Base-by-base conservation (phyloP, 345 rosid genomes). In the Gossypium sturtianum region DNA sequence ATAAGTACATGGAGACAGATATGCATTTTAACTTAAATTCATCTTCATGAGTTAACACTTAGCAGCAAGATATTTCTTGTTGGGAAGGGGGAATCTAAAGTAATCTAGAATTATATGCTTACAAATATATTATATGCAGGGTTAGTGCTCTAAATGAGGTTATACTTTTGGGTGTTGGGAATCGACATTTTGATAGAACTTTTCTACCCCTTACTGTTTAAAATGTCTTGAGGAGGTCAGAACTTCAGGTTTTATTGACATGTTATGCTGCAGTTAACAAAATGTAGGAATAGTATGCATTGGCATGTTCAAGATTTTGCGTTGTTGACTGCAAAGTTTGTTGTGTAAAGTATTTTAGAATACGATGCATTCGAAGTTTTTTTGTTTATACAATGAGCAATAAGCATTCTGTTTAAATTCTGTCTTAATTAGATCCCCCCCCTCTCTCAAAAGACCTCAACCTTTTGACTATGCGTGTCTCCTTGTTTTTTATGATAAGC, bases 401-500 rank as follows among this genome's bases (percentile, higher is more conserved):
- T 47, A 15, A 8, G 10, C 20, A 23, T 70, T 66, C 15, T 68
- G 22, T 48, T 47, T 48, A 11, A 60, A 67, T 69, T 27, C 9
- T 5, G 59, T 67, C 45, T 70, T 49, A 4, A 27, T 51, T 49
- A 16, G 59, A 69, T 0, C 16, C 58, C 45, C 23, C 23, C 20
- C 16, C 43, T 9, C 44, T 4, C 13, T 9, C 15, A 52, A 70
- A 52, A 29, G 19, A 47, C 51, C 48, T 61, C 41, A 62, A 25
- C 70, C 51, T 53, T 57, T 52, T 41, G 54, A 65, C 23, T 65
- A 12, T 20, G 19, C 70, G 25, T 5, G 12, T 12, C 19, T 65
- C 62, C 79, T 79, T 58, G 47, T 66, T 64, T 34, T 43, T 49
- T 74, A 34, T 52, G 19, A 65, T 80, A 66, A 16, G 57, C 53